Conservation (phyloP, 169 alveolate genomes). For the Plasmodium yoelii region DNA sequence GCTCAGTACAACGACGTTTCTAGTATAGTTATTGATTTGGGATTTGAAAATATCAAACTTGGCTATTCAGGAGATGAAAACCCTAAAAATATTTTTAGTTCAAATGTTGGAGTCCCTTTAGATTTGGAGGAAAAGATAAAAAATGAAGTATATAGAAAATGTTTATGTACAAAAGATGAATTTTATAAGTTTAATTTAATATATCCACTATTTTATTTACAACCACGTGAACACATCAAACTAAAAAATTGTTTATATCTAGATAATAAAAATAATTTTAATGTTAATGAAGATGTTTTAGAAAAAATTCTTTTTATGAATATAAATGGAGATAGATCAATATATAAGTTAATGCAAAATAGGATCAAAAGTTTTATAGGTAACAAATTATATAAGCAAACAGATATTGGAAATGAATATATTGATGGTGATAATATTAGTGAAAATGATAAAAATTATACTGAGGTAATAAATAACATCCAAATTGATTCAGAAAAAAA, state of each 20-base stretch:
- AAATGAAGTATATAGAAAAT: conserved; percentile 49
- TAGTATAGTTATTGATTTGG: conserved; percentile 64
- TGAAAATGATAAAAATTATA: neutral
- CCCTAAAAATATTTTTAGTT: conserved; percentile 27
- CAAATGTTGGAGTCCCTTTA: conserved; percentile 50
- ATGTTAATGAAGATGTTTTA: conserved; percentile 68
- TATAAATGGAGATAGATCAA: conserved; percentile 50
- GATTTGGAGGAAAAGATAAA: conserved; percentile 39
- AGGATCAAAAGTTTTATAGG: conserved; percentile 56
- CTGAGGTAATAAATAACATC: neutral
- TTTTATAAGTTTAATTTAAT: conserved; percentile 49
- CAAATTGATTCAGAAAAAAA: neutral
- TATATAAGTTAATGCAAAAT: conserved; percentile 10
- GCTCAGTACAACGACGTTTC: conserved; percentile 55
- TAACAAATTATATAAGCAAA: conserved; percentile 40
- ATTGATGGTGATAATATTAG: neutral
- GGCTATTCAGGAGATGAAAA: conserved; percentile 70
- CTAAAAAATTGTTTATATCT: conserved; percentile 61
- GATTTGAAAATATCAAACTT: conserved; percentile 60
- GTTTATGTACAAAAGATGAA: conserved; percentile 55
- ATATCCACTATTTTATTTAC: conserved; percentile 46
- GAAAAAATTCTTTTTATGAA: conserved; percentile 61
- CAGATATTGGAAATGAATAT: conserved; percentile 28
- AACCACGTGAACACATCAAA: conserved; percentile 25
- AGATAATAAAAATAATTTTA: conserved; percentile 38